Base-by-base conservation (phyloP, 306 rosid species). In the Sindora glabra region DNA sequence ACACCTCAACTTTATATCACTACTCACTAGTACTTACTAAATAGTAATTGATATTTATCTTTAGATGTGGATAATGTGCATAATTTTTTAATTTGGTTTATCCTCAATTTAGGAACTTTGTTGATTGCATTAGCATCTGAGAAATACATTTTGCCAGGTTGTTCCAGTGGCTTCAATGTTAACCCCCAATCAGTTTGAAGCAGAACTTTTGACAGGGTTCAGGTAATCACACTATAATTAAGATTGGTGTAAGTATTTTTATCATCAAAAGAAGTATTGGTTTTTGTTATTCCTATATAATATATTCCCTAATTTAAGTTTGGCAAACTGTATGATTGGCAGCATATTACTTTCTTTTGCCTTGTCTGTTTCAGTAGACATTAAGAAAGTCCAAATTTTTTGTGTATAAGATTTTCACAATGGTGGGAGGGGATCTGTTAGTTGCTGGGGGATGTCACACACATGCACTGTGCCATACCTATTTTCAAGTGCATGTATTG, bases 141-240 rank as follows among this genome's bases (percentile, higher is more conserved):
- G 42, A 34, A 34, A 44, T 60, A 27, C 69, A 18, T 60, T 69
- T 41, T 74, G 67, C 34, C 75, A 88, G 99, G 96, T 92, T 62
- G 94, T 92, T 41, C 96, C 95, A 10, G 89, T 88, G 22, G 89
- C 98, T 72, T 88, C 98, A 70, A 83, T 92, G 98, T 74, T 88
- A 80, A 86, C 98, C 58, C 98, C 96, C 59, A 92, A 92, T 74
- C 98, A 92, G 75, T 92, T 92, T 74, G 96, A 92, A 77, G 96
- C 98, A 63, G 96, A 92, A 80, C 72, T 81, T 52, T 70, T 88
- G 72, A 81, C 98, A 41, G 86, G 89, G 50, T 49, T 64, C 63
- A 81, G 83, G 98, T 88, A 75, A 60, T 74, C 71, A 59, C 63
- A 45, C 37, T 39, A 53, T 52, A 71, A 72, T 51, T 54, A 34